Evolutionary conservation across 768 basidiomycete genomes (phyloP), one percentile per base, ranked within the genome.

Genomic region (Imleria badia): DNA sequence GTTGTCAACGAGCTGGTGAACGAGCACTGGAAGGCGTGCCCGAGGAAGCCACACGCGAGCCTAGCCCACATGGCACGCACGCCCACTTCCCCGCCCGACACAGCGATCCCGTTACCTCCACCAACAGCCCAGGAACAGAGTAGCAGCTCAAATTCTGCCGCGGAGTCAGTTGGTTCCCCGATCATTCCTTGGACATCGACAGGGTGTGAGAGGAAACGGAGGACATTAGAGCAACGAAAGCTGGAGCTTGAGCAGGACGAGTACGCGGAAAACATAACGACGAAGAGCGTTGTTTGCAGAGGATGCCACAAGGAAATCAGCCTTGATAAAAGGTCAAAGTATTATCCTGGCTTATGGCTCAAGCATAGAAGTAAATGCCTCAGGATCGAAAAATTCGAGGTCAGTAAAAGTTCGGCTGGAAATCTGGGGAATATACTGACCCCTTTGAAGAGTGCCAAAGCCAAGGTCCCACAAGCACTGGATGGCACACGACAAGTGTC

Each of bases 301-400:
- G 73, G 64, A 30, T 73, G 73, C 31, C 12, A 46, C 31, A 72
- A 45, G 52, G 58, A 52, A 17, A 74, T 73, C 38, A 71, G 70
- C 41, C 66, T 73, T 14, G 73, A 73, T 43, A 71, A 69, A 49
- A 51, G 72, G 40, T 71, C 66, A 3, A 48, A 55, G 23, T 74
- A 74, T 57, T 74, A 73, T 39, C 70, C 72, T 15, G 72, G 72
- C 8, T 38, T 73, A 9, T 73, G 72, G 72, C 35, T 45, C 46
- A 73, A 73, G 54, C 72, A 73, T 49, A 64, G 51, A 39, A 26
- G 52, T 3, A 72, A 72, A 52, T 73, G 73, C 36, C 60, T 56
- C 23, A 19, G 46, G 26, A 55, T 70, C 38, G 55, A 57, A 42
- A 60, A 55, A 35, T 49, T 63, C 3, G 60, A 71, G 63, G 69